Conservation (phyloP, 306 rosid species). For the Gillenia trifoliata region DNA sequence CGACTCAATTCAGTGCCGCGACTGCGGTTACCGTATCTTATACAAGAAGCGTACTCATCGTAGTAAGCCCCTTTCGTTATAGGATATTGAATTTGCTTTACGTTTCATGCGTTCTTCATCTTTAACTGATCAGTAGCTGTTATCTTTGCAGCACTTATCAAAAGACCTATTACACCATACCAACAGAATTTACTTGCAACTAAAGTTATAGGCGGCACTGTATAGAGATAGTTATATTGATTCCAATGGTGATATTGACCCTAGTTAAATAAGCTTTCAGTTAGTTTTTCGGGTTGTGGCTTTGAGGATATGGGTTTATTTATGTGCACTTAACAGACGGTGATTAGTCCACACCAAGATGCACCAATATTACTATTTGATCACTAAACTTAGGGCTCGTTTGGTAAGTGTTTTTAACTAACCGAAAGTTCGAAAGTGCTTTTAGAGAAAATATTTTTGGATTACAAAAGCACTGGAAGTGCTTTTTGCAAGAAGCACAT, state of each 20-base stretch:
- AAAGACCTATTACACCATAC: not conserved
- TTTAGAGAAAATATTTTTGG: too few species aligned
- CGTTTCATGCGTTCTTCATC: not conserved
- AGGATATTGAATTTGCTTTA: not conserved
- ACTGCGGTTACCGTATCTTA: conserved; percentile 88
- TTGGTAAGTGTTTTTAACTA: too few species aligned
- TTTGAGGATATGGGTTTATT: not conserved
- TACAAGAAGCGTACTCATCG: conserved; percentile 99
- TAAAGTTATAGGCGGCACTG: not conserved
- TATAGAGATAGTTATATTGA: not conserved
- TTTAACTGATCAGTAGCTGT: not conserved
- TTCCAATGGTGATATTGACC: not conserved
- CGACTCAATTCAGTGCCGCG: conserved; percentile 92
- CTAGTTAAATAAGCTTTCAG: not conserved
- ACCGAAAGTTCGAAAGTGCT: too few species aligned
- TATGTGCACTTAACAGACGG: not conserved
- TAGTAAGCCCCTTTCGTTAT: conserved; percentile 35
- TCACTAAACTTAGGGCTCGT: not conserved
- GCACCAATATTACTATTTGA: not conserved
- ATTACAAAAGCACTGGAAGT: too few species aligned
- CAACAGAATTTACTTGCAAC: not conserved
- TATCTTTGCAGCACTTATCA: not conserved
- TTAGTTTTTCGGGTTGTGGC: not conserved
- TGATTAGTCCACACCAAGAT: not conserved
- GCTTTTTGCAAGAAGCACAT: too few species aligned